Evolutionary conservation across 208 protist genomes (phyloP).

Genomic region (Crithidia bombi): DNA sequence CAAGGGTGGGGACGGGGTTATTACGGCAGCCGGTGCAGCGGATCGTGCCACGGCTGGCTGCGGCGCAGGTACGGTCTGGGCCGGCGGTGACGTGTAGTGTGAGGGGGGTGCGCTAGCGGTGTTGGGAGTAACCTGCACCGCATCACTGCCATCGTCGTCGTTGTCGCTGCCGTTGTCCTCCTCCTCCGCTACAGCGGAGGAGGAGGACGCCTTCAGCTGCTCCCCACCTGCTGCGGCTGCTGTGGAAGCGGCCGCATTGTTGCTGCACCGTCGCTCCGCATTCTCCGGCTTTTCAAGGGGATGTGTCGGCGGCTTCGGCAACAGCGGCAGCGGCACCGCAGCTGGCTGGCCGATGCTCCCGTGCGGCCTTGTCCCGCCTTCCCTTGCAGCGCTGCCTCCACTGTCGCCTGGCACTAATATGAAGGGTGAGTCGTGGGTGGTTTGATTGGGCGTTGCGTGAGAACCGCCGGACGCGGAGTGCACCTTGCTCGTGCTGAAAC

Average conservation of each 20-base stretch:
- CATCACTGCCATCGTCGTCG: not conserved
- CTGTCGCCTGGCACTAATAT: not conserved
- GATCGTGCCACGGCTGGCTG: not conserved
- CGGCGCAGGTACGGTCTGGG: not conserved
- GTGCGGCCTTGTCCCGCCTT: not conserved
- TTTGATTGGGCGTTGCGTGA: not conserved
- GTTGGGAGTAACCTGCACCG: not conserved
- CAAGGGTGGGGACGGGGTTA: not conserved
- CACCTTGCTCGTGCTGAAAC: constrained; percentile 16
- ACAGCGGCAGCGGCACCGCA: not conserved
- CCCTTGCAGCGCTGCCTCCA: not conserved
- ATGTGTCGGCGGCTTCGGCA: not conserved
- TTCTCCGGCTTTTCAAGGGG: not conserved
- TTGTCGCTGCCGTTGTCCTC: not conserved
- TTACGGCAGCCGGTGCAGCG: not conserved
- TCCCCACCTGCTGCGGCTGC: not conserved
- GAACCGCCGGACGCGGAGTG: not conserved
- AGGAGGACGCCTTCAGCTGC: not conserved
- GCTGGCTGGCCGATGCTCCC: not conserved
- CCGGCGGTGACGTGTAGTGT: too few species aligned
- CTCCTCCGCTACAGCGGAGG: too few species aligned
- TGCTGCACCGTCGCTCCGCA: not conserved
- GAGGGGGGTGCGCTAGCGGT: not conserved
- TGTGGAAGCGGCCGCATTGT: not conserved
- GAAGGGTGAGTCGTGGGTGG: not conserved